Evolutionary conservation across 345 rosid species (phyloP).

Genomic region (Gossypium bickii): DNA sequence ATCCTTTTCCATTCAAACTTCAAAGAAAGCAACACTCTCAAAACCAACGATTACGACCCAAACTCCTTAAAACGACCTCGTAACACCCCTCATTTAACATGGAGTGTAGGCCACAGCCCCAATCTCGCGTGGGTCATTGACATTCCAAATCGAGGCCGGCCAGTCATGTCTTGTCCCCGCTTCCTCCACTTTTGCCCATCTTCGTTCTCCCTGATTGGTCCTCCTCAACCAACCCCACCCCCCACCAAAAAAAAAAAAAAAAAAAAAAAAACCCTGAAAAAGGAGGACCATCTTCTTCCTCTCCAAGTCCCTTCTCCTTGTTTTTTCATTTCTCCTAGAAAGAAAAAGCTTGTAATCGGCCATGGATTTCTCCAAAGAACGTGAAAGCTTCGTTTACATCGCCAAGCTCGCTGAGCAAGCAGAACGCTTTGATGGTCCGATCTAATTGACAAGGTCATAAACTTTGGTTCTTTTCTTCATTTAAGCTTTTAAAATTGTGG

Average conservation of each 20-base stretch:
- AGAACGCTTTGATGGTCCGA: conserved; percentile 50
- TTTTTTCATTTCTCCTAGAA: not conserved
- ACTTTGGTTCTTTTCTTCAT: not conserved
- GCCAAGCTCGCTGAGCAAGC: conserved; percentile 64
- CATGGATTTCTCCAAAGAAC: conserved; percentile 37
- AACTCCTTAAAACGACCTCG: not conserved
- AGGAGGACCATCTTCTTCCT: not conserved
- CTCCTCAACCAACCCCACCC: not conserved
- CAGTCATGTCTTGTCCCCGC: conserved; percentile 17
- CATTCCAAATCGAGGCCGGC: conserved; percentile 3
- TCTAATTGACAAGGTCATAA: not conserved
- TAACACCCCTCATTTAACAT: not conserved
- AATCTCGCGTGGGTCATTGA: not conserved
- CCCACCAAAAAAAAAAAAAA: not conserved
- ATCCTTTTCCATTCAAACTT: not conserved
- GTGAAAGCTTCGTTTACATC: conserved; percentile 41
- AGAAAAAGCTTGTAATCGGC: not conserved
- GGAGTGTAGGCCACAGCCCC: not conserved
- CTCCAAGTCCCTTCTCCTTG: not conserved
- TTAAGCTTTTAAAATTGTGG: not conserved
- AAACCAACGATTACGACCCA: not conserved
- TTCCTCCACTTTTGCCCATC: not conserved
- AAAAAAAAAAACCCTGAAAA: not conserved
- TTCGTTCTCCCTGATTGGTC: not conserved
- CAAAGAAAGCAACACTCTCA: not conserved